phyloP scores from a whole-genome alignment of 1,284 basidiomycete species.

The Butyriboletus appendiculatus region DNA sequence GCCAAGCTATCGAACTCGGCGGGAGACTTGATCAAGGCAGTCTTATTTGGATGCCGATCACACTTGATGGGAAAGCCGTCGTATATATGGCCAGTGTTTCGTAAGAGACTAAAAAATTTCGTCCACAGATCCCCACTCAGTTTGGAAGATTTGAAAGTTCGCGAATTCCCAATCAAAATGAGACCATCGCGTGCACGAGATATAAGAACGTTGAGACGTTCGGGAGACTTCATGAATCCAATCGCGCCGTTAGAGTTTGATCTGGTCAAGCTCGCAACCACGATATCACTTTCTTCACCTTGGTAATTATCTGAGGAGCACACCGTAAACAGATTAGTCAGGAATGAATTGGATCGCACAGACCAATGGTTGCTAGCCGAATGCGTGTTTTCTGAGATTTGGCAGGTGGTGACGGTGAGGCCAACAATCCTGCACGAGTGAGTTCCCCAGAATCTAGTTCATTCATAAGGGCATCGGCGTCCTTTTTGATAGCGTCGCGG shows the following conservation, averaged over 20 bases:
- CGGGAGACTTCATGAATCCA: constrained; percentile 66
- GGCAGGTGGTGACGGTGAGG: constrained; percentile 36
- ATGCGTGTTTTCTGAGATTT: constrained; percentile 41
- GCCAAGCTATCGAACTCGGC: constrained; percentile 50
- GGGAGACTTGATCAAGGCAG: constrained; percentile 38
- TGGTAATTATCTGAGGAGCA: constrained; percentile 56
- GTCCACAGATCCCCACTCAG: constrained; percentile 54
- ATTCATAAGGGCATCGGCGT: constrained; percentile 58
- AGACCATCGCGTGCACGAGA: constrained; percentile 64
- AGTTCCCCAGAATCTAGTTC: constrained; percentile 51
- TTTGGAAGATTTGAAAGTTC: constrained; percentile 53
- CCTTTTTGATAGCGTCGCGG: constrained; percentile 43
- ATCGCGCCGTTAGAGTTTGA: constrained; percentile 56
- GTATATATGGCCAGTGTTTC: constrained; percentile 46
- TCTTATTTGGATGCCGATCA: constrained; percentile 49
- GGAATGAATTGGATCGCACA: neutral
- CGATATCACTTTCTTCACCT: constrained; percentile 69
- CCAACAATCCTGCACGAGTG: constrained; percentile 16
- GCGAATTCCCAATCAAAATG: constrained; percentile 63
- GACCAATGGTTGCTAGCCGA: constrained; percentile 62
- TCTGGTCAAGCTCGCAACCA: constrained; percentile 58
- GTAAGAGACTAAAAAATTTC: constrained; percentile 46
- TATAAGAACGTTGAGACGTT: constrained; percentile 65
- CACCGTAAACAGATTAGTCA: neutral
- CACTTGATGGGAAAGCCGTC: constrained; percentile 59